Evolutionary conservation across 176 grass and related monocot genomes (phyloP), one percentile per base, ranked within the genome.

Genomic region (Tuctoria greenei): DNA sequence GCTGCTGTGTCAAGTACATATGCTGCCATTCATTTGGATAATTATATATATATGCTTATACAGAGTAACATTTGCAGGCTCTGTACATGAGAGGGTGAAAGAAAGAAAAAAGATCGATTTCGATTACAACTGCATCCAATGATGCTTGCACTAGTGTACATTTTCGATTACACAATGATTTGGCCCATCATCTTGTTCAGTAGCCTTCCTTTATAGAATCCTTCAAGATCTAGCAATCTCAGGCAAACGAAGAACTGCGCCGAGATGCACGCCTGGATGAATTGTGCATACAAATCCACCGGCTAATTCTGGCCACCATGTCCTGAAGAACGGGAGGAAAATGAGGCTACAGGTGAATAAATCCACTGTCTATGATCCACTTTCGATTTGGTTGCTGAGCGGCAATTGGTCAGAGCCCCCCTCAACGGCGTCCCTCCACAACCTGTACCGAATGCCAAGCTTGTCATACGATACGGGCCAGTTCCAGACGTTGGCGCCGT

Each of bases 401-500:
- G 95, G 89, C 64, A 92, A 66, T 42, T 83, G 76, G 21, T 92
- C 84, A 0, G 83, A 71, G 14, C 87, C 87, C 20, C 70, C 83
- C 64, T 99, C 96, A 7, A 99, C 74, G 37, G 89, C 61, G 20
- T 90, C 87, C 80, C 89, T 83, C 96, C 96, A 99, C 20, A 92
- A 35, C 36, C 96, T 75, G 28, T 99, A 99, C 80, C 96, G 24
- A 36, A 99, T 59, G 28, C 92, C 96, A 10, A 99, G 90, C 84
- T 99, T 99, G 85, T 99, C 96, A 8, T 99, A 99, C 0, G 87
- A 92, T 10, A 95, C 92, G 0, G 95, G 95, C 80, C 59, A 86
- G 72, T 95, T 99, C 91, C 95, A 99, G 8, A 99, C 66, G 10
- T 99, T 95, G 43, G 85, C 95, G 0, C 95, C 95, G 41, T 83